Conservation (phyloP, 2,329 filamentous ascomycete species). For the Sphaerulina musiva region DNA sequence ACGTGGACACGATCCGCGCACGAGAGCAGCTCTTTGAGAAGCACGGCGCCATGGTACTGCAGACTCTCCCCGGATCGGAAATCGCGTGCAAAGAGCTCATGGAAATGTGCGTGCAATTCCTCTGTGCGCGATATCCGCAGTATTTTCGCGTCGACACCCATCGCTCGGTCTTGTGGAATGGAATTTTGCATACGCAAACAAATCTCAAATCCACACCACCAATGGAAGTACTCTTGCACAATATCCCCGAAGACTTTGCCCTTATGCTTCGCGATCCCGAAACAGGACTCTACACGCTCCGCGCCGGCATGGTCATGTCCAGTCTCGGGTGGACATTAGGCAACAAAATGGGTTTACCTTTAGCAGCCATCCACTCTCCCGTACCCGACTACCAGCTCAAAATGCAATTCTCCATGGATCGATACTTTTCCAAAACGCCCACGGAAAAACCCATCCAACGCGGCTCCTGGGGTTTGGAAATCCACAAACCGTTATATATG, state of each 20-base stretch:
- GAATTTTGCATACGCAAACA: constrained; percentile 57
- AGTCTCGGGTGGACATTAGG: constrained; percentile 72
- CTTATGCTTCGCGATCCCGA: constrained; percentile 65
- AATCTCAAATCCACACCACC: constrained; percentile 58
- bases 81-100: constrained; percentile 78
- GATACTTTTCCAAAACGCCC: constrained; percentile 76
- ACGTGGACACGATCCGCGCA: constrained; percentile 60
- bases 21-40: constrained; percentile 59
- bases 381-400: constrained; percentile 83
- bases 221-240: constrained; percentile 63
- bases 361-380: constrained; percentile 64
- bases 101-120: constrained; percentile 77
- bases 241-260: constrained; percentile 79
- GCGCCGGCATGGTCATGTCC: constrained; percentile 71
- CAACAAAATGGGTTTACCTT: constrained; percentile 63
- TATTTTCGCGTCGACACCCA: constrained; percentile 58
- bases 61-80: constrained; percentile 66
- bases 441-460: constrained; percentile 71
- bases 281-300: constrained; percentile 66
- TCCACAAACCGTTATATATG: constrained; percentile 68
- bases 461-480: constrained; percentile 76
- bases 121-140: constrained; percentile 69
- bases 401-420: constrained; percentile 81
- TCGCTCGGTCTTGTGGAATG: constrained; percentile 58
- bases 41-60: constrained; percentile 59